Evolutionary conservation across 257 asterid species (phyloP), one percentile per base, ranked within the genome.

Genomic region (Forsythia suspensa): DNA sequence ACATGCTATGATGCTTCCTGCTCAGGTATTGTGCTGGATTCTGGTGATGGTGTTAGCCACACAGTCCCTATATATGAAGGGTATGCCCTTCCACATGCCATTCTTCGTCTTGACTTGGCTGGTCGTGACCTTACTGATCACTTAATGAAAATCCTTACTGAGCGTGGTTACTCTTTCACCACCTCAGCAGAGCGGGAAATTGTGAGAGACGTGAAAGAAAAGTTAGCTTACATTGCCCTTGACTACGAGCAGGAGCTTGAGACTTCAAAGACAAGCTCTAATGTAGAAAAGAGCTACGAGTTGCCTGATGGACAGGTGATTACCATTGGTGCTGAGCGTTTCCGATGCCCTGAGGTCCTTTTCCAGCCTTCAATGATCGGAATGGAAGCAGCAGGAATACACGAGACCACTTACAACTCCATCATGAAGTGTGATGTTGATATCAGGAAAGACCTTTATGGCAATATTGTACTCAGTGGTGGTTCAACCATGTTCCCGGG

Each of bases 71-170:
- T 61, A 61, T 61, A 21, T 61, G 69, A 61, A 61, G 39, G 69
- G 18, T 61, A 61, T 61, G 69, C 69, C 69, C 69, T 61, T 70
- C 74, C 8, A n/a, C 76, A 41, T 72, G 61, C 59, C 76, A 72
- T 72, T 40, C 76, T 72, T 42, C 63, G 40, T 29, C 57, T 72
- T 72, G 57, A 21, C 61, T 43, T 72, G 57, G 76, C 61, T n/a
- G 76, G 63, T 72, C 57, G 57, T 72, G 76, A 41, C 61, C 76
- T 72, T 15, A 72, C 76, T 72, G 76, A 72, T 72, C 37, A 20
- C 63, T 72, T 72, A n/a, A 72, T 72, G 76, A 72, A 72, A 43
- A 72, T 72, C 40, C 76, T 72, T 20, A 72, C 63, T 8, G 76
- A 43, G 61, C 24, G 63, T 43, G 76, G 63, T 20, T 72, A 61